These are phyloP conservation scores for Pseudognaphalium luteoalbum DNA, from an alignment of 129 eudicot species.

Conservation along the genomic window DNA sequence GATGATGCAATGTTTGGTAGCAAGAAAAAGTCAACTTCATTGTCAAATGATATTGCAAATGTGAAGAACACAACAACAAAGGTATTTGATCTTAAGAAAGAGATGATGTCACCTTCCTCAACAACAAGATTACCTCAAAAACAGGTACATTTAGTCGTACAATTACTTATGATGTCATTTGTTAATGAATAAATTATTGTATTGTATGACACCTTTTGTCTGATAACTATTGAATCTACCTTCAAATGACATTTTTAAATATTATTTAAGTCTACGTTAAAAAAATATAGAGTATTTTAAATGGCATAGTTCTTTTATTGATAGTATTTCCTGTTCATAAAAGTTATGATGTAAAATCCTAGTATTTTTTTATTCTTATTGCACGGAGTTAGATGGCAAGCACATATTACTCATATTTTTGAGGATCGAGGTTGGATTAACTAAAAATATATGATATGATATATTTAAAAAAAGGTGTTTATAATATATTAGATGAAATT, in stretches of 20 bases:
- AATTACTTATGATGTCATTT: conserved; percentile 23
- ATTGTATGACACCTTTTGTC: not conserved
- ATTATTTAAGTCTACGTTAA: conserved; percentile 30
- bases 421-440: too few relatives aligned
- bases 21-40: conserved; percentile 44
- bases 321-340: too few relatives aligned
- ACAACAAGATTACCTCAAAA: conserved; percentile 48
- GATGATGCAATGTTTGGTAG: conserved; percentile 46
- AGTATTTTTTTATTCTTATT: too few relatives aligned
- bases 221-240: not conserved
- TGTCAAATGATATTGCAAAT: conserved; percentile 45
- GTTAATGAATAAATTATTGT: not conserved
- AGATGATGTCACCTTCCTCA: conserved; percentile 46
- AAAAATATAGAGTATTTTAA: conserved; percentile 50
- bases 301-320: not conserved
- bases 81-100: conserved; percentile 52
- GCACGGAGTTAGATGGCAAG: too few relatives aligned
- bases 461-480: too few relatives aligned
- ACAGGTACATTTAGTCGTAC: conserved; percentile 45
- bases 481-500: too few relatives aligned
- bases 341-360: too few relatives aligned
- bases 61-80: conserved; percentile 50
- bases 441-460: too few relatives aligned
- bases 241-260: not conserved
- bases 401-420: too few relatives aligned